Conservation (phyloP, 768 basidiomycete species). For the Cystofilobasidium macerans region DNA sequence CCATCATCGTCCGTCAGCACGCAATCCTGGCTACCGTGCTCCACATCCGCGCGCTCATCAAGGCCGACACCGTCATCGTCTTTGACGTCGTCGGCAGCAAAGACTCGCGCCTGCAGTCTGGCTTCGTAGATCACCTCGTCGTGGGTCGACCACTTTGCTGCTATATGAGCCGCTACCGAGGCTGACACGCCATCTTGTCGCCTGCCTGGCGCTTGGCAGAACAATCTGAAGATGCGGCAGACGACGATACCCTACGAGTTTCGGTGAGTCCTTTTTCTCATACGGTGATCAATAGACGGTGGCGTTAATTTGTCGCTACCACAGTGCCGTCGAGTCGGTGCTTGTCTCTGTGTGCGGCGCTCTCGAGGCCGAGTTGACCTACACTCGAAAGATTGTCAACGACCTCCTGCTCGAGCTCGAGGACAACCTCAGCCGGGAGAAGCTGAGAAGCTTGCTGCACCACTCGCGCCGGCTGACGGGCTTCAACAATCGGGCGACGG, state of each 20-base stretch:
- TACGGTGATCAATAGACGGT: slow-evolving; percentile 27
- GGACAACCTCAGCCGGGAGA: slow-evolving; percentile 88
- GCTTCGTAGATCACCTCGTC: slow-evolving; percentile 78
- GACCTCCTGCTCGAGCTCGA: slow-evolving; percentile 85
- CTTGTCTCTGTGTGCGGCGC: slow-evolving; percentile 83
- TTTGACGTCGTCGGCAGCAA: slow-evolving; percentile 85
- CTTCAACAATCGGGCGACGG: slow-evolving; percentile 81
- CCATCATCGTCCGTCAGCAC: slow-evolving; percentile 77
- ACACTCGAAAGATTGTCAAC: slow-evolving; percentile 74
- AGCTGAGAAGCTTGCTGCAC: slow-evolving; percentile 79
- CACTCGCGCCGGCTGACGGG: slow-evolving; percentile 77
- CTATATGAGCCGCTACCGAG: not conserved
- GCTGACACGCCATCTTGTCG: not conserved
- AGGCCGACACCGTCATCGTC: slow-evolving; percentile 78
- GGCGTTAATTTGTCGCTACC: slow-evolving; percentile 4
- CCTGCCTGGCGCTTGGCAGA: not conserved
- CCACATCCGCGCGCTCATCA: slow-evolving; percentile 87
- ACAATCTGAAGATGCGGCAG: slow-evolving; percentile 13
- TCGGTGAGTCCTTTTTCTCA: slow-evolving; percentile 44
- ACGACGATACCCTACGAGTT: slow-evolving; percentile 66
- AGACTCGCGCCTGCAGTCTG: slow-evolving; percentile 73
- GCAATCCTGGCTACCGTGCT: slow-evolving; percentile 88
- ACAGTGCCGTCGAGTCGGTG: slow-evolving; percentile 86
- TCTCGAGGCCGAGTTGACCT: slow-evolving; percentile 90
- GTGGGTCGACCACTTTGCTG: slow-evolving; percentile 39